A percentile compares a stretch with the other conserved stretches of the same genome.
phyloP scores from a whole-genome alignment of 129 eudicot species.

The carrot (Daucus carota) region DNA sequence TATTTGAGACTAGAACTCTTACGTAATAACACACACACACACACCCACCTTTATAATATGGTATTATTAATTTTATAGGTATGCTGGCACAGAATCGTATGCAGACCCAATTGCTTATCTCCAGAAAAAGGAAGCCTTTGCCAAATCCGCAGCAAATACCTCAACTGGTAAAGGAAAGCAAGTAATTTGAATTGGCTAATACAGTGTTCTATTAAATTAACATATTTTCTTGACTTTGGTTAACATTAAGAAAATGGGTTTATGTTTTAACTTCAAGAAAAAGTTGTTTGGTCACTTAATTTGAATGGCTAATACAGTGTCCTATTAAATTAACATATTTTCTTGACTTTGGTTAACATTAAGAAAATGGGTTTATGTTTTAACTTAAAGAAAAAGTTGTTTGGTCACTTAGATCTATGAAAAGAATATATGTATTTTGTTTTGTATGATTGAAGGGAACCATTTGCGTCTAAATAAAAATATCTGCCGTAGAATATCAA shows the following conservation, averaged over 20 bases:
- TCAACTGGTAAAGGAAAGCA: constrained; percentile 39
- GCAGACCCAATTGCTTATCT: constrained; percentile 41
- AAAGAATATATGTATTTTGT: not conserved
- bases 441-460: not conserved
- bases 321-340: not conserved
- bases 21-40: too few relatives aligned
- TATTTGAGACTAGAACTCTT: too few relatives aligned
- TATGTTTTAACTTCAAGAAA: not conserved
- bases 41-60: too few relatives aligned
- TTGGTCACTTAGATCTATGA: not conserved
- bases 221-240: not conserved
- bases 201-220: not conserved
- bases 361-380: not conserved
- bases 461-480: not conserved
- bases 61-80: constrained; percentile 20
- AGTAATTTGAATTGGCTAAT: constrained; percentile 9
- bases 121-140: constrained; percentile 20
- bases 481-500: not conserved
- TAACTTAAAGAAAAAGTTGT: not conserved
- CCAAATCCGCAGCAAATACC: constrained; percentile 17
- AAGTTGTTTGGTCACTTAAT: too few relatives aligned
- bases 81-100: constrained; percentile 35
- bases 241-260: not conserved
- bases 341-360: not conserved
- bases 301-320: not conserved